Evolutionary conservation across 1,284 basidiomycete species (phyloP), one percentile per base, ranked within the genome.

Genomic region (Ustilago bromivora): DNA sequence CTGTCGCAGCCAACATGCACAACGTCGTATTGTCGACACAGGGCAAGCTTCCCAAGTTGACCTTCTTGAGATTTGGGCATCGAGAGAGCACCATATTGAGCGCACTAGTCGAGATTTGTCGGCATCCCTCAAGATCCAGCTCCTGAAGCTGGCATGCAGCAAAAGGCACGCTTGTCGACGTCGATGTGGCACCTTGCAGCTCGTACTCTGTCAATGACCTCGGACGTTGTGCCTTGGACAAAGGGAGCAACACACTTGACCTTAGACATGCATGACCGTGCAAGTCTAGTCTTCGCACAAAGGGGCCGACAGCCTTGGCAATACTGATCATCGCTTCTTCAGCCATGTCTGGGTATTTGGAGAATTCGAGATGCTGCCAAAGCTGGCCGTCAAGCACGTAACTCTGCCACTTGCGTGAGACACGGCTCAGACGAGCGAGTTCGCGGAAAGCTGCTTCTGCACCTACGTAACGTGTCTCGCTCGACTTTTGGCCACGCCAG

Each of bases 331-430:
- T 72, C 0, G 68, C 74, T 28, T 47, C 57, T 40, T 77, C 67
- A 2, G 74, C 49, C 32, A 79, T 79, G 3, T 67, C 52, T 1
- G 74, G 78, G 85, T 92, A 92, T 4, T 90, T 87, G 9, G 86
- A 89, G 43, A 93, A 89, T 79, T 73, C 67, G 15, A 78, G 60
- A 36, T 57, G 47, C 34, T 88, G 84, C 95, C 95, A 97, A 17
- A 96, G 89, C 84, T 95, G 92, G 9, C 95, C 95, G 84, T 97
- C 95, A 75, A 92, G 91, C 53, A 92, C 91, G 36, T 96, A 90
- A 7, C 88, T 84, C 60, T 90, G 91, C 94, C 95, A 98, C 4
- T 88, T 84, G 83, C 90, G 92, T 19, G 92, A 96, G 1, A 97
- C 94, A 93, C 96, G 84, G 19, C 62, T 67, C 19, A 78, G 64